Base-by-base conservation (phyloP, 192 early-diverging fungal genomes). In the Coemansia sp. region DNA sequence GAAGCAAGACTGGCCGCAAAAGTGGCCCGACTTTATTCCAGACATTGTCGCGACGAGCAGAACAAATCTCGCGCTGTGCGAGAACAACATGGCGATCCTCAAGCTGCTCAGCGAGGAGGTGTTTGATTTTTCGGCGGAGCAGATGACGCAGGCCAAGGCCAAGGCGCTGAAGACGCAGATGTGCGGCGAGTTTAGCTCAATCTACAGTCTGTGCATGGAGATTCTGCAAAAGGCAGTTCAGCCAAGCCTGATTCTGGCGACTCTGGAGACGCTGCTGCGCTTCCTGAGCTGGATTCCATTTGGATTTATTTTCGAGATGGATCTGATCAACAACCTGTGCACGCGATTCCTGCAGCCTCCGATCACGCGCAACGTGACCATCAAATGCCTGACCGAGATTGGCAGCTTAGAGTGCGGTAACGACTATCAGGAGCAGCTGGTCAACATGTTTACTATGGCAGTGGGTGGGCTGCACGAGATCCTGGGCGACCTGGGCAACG, bases 1-100 rank as follows among this genome's bases (percentile, higher is more conserved):
- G 65, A 99, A 99, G 82, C 95, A 99, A 78, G 97, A 99, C 76
- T 99, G 97, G 97, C 97, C 97, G 11, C 93, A 93, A 70, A 95
- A 96, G 72, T 99, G 97, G 97, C 97, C 97, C 3, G 83, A 85
- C 25, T 99, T 99, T 71, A 98, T 99, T 66, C 92, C 97, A 17
- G 96, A 98, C 80, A 95, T 99, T 68, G 93, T 99, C 27, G 82
- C 84, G n/a, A 94, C 96, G 12, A 94, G 94, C 79, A 91, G 92
- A 71, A 86, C 89, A 17, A 98, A 92, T 65, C 78, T 98, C 10
- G 82, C 94, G 5, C 81, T 99, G 11, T 99, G 97, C 72, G 96
- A 98, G 72, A 99, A 99, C 86, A 99, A 98, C 83, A 99, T 99
- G 96, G 91, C 89, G 41, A 99, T 99, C 66, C 84, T 99, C 45